Base-by-base conservation (phyloP, 2,329 filamentous ascomycete genomes). In the Botrytis elliptica region DNA sequence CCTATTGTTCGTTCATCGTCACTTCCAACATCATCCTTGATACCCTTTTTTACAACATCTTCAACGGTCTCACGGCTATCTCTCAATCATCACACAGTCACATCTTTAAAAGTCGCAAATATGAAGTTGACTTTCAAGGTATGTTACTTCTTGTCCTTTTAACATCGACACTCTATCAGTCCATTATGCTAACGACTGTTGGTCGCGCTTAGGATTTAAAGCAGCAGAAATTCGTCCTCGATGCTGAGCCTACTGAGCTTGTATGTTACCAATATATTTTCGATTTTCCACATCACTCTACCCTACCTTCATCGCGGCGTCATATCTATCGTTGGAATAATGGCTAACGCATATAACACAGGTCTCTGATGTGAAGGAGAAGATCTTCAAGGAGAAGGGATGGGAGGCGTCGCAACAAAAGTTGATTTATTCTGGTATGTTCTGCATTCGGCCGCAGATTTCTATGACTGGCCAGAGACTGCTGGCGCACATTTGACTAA, bases 161-260 rank as follows among this genome's bases (percentile, higher is more conserved):
- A 76, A 76, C 76, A 76, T 81, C 74, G 25, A 33, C 25, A 8
- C n/a, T 57, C 33, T 44, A 33, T 12, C 16, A 33, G 7, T 66
- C 49, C 73, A 65, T 57, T 16, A 74, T 76, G 74, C 79, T 79
- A 75, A 81, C 75, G 49, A 67, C 63, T 40, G 52, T 66, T 75
- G 66, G 66, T 78, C 70, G n/a, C 60, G 62, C 79, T 49, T 80
- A 98, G 95, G 96, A 99, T 86, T 89, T 99, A 81, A 98, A 98
- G 88, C 96, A 98, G 85, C 93, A 98, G 84, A 98, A 98, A 87
- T 99, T 99, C 85, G 91, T 91, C 81, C 92, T 99, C 86, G 95
- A 98, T 79, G 93, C 94, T 81, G 95, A 98, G 84, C 93, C 95
- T 77, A 91, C 92, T 77, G 95, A 98, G 83, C 93, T 93, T 83